Percentiles rank a stretch among this genome's conserved stretches.
These are phyloP conservation scores for Backusella circina DNA, from an alignment of 192 early-diverging fungal genomes.

Conservation along the genomic window DNA sequence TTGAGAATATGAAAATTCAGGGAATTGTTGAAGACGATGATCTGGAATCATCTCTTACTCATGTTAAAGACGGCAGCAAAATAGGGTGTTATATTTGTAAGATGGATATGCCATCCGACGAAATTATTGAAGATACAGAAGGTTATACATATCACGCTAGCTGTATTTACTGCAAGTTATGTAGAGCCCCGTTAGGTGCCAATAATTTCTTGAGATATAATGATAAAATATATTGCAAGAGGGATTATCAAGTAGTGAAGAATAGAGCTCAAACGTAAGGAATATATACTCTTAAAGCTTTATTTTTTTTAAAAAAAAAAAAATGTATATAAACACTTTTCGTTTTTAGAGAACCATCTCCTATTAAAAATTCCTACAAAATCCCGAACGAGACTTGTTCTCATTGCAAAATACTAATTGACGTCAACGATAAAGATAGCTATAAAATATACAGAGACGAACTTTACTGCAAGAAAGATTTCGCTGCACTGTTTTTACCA, in stretches of 20 bases:
- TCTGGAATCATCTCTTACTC: neutral
- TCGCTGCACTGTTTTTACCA: conserved; percentile 55
- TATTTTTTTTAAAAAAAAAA: neutral
- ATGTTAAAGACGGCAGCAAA: conserved; percentile 10
- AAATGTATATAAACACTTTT: neutral
- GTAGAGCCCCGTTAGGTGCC: conserved; percentile 38
- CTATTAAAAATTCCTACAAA: conserved; percentile 11
- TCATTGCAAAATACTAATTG: conserved; percentile 53
- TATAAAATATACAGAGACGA: conserved; percentile 45
- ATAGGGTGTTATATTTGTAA: conserved; percentile 7
- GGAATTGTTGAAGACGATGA: neutral
- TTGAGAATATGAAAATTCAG: neutral
- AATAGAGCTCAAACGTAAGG: conserved; percentile 46
- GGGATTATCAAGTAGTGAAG: conserved; percentile 44
- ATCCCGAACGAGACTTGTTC: conserved; percentile 57
- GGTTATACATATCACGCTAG: conserved; percentile 27
- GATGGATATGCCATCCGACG: neutral
- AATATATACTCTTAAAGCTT: neutral
- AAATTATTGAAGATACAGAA: neutral
- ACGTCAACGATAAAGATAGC: conserved; percentile 40
- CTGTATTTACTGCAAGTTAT: conserved; percentile 56
- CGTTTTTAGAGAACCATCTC: conserved; percentile 12
- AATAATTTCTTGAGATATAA: conserved; percentile 44
- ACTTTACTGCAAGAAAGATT: conserved; percentile 68
- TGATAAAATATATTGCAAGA: conserved; percentile 58